Evolutionary conservation across 192 early-diverging fungal genomes (phyloP).

Genomic region (Chytriomyces sp.): DNA sequence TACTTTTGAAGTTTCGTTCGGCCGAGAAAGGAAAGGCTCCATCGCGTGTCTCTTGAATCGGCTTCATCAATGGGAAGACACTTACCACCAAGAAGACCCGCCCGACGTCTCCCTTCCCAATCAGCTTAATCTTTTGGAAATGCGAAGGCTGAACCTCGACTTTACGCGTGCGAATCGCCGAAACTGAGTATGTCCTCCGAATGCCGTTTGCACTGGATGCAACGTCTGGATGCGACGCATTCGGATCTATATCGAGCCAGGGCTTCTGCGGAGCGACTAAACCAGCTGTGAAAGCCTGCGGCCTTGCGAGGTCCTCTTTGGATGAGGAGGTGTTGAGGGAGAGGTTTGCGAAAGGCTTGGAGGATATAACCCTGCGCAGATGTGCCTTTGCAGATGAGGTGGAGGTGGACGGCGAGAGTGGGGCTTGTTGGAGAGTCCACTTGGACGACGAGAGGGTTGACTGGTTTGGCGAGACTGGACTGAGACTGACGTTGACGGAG

Average conservation of each 20-base stretch:
- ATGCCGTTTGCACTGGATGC: background rate
- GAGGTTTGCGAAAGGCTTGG: background rate
- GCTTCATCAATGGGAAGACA: background rate
- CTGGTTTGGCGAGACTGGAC: background rate
- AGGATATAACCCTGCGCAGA: background rate
- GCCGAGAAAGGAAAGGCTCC: too few species aligned
- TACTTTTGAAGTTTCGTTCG: too few species aligned
- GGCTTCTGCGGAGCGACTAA: background rate
- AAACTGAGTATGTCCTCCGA: constrained; percentile 58
- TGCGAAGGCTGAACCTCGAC: constrained; percentile 86
- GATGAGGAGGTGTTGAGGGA: background rate
- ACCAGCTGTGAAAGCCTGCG: background rate
- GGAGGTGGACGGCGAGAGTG: background rate
- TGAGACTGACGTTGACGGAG: background rate
- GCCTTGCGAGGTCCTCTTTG: background rate
- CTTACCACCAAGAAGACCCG: constrained; percentile 93
- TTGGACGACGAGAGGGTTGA: background rate
- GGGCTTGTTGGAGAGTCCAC: background rate
- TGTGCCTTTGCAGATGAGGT: background rate
- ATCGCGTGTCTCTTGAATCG: background rate
- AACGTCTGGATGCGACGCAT: background rate
- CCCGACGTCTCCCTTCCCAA: constrained; percentile 99
- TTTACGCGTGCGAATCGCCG: constrained; percentile 79
- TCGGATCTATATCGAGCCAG: background rate
- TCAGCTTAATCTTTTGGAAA: constrained; percentile 85